These are phyloP conservation scores for Kitagawia praeruptora DNA, from an alignment of 129 eudicot species.

Conservation along the genomic window DNA sequence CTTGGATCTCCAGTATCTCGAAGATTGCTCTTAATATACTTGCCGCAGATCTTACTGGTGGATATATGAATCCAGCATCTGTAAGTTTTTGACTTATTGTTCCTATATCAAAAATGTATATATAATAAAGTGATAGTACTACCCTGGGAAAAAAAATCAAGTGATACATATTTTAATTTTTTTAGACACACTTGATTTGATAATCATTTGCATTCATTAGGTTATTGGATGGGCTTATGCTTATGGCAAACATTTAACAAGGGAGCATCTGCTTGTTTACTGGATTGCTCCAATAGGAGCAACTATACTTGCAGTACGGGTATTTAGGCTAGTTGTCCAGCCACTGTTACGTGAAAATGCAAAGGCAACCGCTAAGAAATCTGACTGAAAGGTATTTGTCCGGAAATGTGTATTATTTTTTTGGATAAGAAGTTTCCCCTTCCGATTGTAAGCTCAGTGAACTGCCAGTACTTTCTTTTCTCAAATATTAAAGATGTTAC, in stretches of 20 bases:
- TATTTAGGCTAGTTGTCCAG: conserved; percentile 30
- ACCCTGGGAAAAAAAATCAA: not conserved
- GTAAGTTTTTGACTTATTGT: conserved; percentile 34
- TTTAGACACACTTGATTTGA: not conserved
- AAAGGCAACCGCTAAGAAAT: not conserved
- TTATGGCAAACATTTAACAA: conserved; percentile 57
- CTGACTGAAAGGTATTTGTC: not conserved
- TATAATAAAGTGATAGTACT: not conserved
- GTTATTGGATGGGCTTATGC: conserved; percentile 98
- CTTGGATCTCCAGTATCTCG: conserved; percentile 79
- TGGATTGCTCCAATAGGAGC: conserved; percentile 81
- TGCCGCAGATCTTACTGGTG: conserved; percentile 82
- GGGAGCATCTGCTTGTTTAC: conserved; percentile 71
- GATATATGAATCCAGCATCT: conserved; percentile 90
- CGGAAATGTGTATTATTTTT: not conserved
- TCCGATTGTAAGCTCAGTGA: not conserved
- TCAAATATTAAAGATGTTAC: not conserved
- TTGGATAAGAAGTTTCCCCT: not conserved
- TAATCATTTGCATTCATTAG: conserved; percentile 21
- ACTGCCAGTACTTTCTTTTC: not conserved
- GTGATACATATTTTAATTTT: not conserved
- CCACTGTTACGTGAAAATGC: conserved; percentile 4
- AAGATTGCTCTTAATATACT: conserved; percentile 80
- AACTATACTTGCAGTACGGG: conserved; percentile 59
- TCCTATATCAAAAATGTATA: not conserved